Percentiles rank a stretch among this genome's conserved stretches.
These are phyloP conservation scores for Thamnidium elegans DNA, from an alignment of 192 early-diverging fungal species.

Conservation along the genomic window DNA sequence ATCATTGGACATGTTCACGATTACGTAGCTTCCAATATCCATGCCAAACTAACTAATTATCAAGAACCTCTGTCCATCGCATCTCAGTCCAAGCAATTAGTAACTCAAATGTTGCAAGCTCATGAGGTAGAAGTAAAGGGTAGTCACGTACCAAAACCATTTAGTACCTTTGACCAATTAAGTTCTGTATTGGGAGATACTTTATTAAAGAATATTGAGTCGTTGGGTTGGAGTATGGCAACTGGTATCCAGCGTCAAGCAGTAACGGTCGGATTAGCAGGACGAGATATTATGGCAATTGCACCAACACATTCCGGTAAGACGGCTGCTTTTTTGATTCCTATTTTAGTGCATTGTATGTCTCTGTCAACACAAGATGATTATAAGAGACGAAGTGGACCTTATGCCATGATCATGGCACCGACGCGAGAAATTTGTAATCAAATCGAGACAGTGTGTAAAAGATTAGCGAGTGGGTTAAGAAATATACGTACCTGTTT, in stretches of 20 bases:
- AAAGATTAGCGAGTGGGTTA: slow-evolving; percentile 38
- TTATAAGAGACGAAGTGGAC: slow-evolving; percentile 25
- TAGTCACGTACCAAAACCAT: slow-evolving; percentile 39
- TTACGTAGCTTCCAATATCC: slow-evolving; percentile 21
- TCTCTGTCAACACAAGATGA: slow-evolving; percentile 28
- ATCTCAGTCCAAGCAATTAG: slow-evolving; percentile 4
- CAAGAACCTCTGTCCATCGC: slow-evolving; percentile 22
- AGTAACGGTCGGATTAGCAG: slow-evolving; percentile 48
- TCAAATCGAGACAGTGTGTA: slow-evolving; percentile 47
- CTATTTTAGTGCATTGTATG: slow-evolving; percentile 39
- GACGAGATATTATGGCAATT: slow-evolving; percentile 48
- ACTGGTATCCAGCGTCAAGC: slow-evolving; percentile 63
- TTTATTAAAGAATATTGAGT: slow-evolving; percentile 22
- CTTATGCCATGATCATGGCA: slow-evolving; percentile 44
- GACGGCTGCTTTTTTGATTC: slow-evolving; percentile 48
- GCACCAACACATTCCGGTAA: slow-evolving; percentile 55
- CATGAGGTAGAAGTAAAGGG: slow-evolving; percentile 43
- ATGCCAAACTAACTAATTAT: slow-evolving; percentile 42
- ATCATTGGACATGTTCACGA: neutral
- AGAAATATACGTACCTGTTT: slow-evolving; percentile 52
- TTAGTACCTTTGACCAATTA: slow-evolving; percentile 45
- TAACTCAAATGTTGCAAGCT: slow-evolving; percentile 29
- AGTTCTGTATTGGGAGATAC: neutral
- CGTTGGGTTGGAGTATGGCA: slow-evolving; percentile 40
- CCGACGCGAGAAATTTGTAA: slow-evolving; percentile 52